Conservation (phyloP, 495 filamentous ascomycete species). For the Xanthoparmelia taractica region DNA sequence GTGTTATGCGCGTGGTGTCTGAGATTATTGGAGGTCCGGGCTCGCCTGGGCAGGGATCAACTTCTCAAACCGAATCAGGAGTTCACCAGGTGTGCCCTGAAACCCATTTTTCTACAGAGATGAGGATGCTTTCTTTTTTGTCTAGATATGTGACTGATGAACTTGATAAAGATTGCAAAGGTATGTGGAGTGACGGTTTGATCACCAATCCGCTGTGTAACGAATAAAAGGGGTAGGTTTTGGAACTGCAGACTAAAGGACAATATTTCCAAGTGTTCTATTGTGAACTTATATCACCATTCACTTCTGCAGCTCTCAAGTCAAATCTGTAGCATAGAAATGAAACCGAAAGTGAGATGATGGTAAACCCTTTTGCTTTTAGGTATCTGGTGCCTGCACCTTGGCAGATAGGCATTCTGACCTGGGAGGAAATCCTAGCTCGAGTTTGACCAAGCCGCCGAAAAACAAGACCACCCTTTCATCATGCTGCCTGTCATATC, state of each 20-base stretch:
- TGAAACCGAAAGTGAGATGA: background rate
- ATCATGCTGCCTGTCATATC: background rate
- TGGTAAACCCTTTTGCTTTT: background rate
- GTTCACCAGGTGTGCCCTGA: background rate
- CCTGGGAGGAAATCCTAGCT: background rate
- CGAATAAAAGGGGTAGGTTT: constrained; percentile 10
- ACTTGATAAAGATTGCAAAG: background rate
- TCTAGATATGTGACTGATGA: background rate
- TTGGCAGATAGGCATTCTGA: background rate
- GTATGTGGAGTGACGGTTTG: background rate
- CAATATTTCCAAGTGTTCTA: background rate
- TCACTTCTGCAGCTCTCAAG: background rate
- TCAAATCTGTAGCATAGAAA: background rate
- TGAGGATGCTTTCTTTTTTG: background rate
- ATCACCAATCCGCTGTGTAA: background rate
- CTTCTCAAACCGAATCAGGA: background rate
- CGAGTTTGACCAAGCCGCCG: background rate
- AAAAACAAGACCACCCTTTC: background rate
- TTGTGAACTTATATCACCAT: background rate
- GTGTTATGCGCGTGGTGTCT: constrained; percentile 12
- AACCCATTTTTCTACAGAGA: background rate
- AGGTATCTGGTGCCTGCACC: constrained; percentile 8
- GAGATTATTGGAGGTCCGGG: constrained; percentile 5
- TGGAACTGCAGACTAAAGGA: background rate
- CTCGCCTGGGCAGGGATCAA: constrained; percentile 1